A percentile compares a stretch with the other conserved stretches of the same genome.
phyloP scores from a whole-genome alignment of 2,329 filamentous ascomycete species.

The Ascochyta lentis region DNA sequence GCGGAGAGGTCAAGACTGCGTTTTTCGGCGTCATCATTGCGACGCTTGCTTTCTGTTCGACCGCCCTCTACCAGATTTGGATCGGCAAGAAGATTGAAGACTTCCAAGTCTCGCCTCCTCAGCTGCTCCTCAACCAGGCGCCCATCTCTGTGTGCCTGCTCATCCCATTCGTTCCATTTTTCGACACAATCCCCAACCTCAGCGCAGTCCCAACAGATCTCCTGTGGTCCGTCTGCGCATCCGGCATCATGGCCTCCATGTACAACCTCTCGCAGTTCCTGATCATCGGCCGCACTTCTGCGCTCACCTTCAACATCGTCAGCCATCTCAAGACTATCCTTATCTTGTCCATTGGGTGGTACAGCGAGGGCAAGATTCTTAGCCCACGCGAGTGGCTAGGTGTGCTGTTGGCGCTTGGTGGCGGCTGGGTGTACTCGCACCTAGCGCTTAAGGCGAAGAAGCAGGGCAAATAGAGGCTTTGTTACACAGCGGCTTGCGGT shows the following conservation, averaged over 20 bases:
- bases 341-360: constrained; percentile 55
- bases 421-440: constrained; percentile 56
- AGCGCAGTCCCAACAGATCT: constrained; percentile 49
- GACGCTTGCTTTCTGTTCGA: constrained; percentile 53
- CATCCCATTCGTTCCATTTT: constrained; percentile 52
- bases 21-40: constrained; percentile 53
- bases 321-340: constrained; percentile 56
- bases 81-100: constrained; percentile 58
- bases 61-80: constrained; percentile 57
- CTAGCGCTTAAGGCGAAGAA: constrained; percentile 47
- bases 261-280: constrained; percentile 53
- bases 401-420: constrained; percentile 54
- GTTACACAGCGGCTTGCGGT: background rate
- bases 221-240: constrained; percentile 50
- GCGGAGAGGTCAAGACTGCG: constrained; percentile 49
- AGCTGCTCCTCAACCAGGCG: constrained; percentile 56
- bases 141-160: constrained; percentile 55
- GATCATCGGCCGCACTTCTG: constrained; percentile 50
- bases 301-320: constrained; percentile 51
- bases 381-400: constrained; percentile 51
- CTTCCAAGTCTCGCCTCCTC: constrained; percentile 53
- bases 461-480: constrained; percentile 33
- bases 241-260: constrained; percentile 53
- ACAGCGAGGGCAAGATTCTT: constrained; percentile 53
- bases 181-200: constrained; percentile 52